Percentiles rank a stretch among this genome's conserved stretches.
Conservation (phyloP, 176 grass and related monocot genomes). For the Hordeum vulgare region DNA sequence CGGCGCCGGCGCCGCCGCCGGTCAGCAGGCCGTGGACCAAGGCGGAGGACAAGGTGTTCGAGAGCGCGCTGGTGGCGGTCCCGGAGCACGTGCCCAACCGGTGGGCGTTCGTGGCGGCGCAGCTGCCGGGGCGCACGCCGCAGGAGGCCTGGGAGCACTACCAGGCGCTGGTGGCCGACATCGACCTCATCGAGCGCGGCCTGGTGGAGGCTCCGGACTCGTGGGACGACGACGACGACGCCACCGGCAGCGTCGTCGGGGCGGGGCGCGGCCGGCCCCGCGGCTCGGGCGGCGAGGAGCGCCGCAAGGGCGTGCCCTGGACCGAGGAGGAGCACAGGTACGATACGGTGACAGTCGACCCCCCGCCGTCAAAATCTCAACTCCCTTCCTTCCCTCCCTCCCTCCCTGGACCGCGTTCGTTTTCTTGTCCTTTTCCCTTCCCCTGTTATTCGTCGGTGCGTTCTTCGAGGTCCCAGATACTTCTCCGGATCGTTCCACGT, state of each 20-base stretch:
- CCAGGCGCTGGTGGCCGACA: conserved; percentile 45
- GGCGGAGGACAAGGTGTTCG: conserved; percentile 84
- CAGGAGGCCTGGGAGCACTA: conserved; percentile 62
- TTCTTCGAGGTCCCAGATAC: conserved; percentile 17
- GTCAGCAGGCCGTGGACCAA: conserved; percentile 46
- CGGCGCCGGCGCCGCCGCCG: background rate
- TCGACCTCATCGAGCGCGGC: conserved; percentile 76
- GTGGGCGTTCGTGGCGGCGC: conserved; percentile 58
- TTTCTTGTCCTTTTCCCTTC: background rate
- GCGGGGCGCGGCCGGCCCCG: background rate
- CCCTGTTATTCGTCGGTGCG: background rate
- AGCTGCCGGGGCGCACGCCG: conserved; percentile 41
- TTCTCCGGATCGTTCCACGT: conserved; percentile 6
- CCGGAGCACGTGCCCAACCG: conserved; percentile 53
- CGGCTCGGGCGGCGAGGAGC: conserved; percentile 17
- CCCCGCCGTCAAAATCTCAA: background rate
- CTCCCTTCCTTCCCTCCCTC: background rate
- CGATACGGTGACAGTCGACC: too few species aligned
- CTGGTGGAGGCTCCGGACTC: conserved; percentile 32
- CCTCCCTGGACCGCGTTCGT: background rate
- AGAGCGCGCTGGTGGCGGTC: conserved; percentile 53
- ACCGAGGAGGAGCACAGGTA: conserved; percentile 89
- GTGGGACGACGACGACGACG: conserved; percentile 30
- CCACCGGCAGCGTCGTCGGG: background rate
- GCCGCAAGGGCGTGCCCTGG: conserved; percentile 73